Base-by-base conservation (phyloP, 176 grass and related monocot genomes). In the Sorghum bicolor region DNA sequence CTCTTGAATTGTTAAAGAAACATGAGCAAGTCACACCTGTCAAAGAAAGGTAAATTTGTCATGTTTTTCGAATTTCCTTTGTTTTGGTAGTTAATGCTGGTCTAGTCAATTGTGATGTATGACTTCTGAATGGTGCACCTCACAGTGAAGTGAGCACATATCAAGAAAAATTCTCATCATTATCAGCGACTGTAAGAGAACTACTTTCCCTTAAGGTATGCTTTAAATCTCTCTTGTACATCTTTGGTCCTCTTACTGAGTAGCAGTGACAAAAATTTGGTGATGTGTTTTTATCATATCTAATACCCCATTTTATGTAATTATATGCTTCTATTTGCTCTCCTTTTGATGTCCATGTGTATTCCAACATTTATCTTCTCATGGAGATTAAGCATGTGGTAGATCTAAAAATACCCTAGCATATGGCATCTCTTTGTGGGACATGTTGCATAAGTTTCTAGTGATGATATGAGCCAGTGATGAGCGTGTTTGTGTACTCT, bases 131-230 rank as follows among this genome's bases (percentile, higher is more conserved):
- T 87, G 75, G 60, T 82, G 53, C 55, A 85, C 62, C 74, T 65
- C 34, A 62, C 83, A 95, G 90, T 80, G 57, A 86, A 0, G 20
- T 67, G 24, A 66, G 52, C 66, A 80, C 52, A 86, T 88, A 75
- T 82, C 10, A 39, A 75, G 88, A 92, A 84, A 80, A 64, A 89
- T 91, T 83, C 24, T 78, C 83, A 79, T 92, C 88, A 50, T 76
- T 92, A 39, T 82, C 88, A 72, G 60, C 63, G 64, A 90, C 70
- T 61, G 80, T 96, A 83, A 52, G 41, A 22, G 83, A 94, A 82
- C 91, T 99, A 76, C 75, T 96, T 74, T 83, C 89, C 68, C 94
- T 87, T 80, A 99, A 99, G 90, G 97, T 94, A 92, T 89, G 34
- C 52, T n/a, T 85, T 55, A 78, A 14, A 22, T 79, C 44, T 84